Base-by-base conservation (phyloP, 2,329 filamentous ascomycete genomes). In the Fusarium palustre region DNA sequence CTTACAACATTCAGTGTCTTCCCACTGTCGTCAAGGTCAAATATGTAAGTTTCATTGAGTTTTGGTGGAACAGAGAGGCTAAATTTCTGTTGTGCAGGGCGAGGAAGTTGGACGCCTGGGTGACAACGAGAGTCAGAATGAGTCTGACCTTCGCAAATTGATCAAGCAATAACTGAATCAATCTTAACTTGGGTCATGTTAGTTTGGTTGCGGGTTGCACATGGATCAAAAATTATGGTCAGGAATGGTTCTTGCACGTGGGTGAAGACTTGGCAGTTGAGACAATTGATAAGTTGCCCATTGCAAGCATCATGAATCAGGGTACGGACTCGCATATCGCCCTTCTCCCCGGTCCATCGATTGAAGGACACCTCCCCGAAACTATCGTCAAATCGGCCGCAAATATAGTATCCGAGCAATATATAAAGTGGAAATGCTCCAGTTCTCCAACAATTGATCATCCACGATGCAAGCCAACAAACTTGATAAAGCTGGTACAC, bases 1-100 rank as follows among this genome's bases (percentile, higher is more conserved):
- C 75, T 0, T 77, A 76, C 33, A 73, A 72, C 30, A 65, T 76
- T n/a, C n/a, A 70, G 5, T 65, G 75, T 2, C 72, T 76, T 20
- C 75, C 75, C 3, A 76, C 75, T 0, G 59, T 77, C 12, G 75
- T 76, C 22, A 72, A 69, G 34, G 54, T 74, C 1, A 58, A 76
- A 52, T 63, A 76, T 34, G 75, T 76, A 33, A 54, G 68, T 64
- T 22, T 2, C 7, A 16, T 6, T 0, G 2, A 13, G 39, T 31
- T 22, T 9, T 10, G 2, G 11, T 11, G 5, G 7, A 5, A 2
- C 7, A 43, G 5, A 2, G 48, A 20, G 15, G 5, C 39, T 58
- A 36, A 69, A 13, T 0, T 1, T 1, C 0, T 11, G 4, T 3
- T 7, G 10, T 5, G n/a, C 4, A 76, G 75, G 75, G 74, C 8